Conservation (phyloP, 768 basidiomycete genomes). For the Daedaleopsis sinensis region DNA sequence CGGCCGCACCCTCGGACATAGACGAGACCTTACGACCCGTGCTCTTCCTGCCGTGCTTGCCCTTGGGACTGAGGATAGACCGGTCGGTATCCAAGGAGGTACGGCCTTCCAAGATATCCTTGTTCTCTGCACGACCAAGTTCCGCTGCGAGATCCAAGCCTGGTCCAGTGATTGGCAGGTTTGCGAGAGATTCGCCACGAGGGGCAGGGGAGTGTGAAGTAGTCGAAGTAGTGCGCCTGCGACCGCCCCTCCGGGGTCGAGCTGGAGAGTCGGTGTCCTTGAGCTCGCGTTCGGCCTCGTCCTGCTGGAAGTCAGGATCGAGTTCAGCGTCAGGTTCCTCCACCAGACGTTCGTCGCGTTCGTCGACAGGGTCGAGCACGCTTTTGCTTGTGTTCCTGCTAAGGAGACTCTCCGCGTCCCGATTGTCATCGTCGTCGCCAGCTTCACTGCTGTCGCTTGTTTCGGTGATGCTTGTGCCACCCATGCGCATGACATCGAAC, state of each 20-base stretch:
- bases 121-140: constrained; percentile 89
- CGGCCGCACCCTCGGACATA: constrained; percentile 42
- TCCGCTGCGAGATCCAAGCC: constrained; percentile 91
- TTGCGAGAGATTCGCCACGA: constrained; percentile 82
- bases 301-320: constrained; percentile 42
- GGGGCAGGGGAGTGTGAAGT: constrained; percentile 47
- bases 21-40: constrained; percentile 36
- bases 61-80: constrained; percentile 47
- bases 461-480: constrained; percentile 51
- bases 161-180: constrained; percentile 85
- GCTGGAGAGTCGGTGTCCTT: constrained; percentile 12
- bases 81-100: constrained; percentile 54
- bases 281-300: constrained; percentile 15
- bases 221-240: constrained; percentile 25
- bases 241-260: constrained; percentile 15
- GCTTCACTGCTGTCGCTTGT: constrained; percentile 29
- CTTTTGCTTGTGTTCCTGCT: constrained; percentile 60
- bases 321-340: constrained; percentile 48
- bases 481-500: constrained; percentile 67
- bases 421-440: constrained; percentile 31
- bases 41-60: constrained; percentile 35
- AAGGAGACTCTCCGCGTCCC: constrained; percentile 48
- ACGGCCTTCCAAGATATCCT: constrained; percentile 69
- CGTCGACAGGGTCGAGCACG: constrained; percentile 52
- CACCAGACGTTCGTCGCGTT: constrained; percentile 46